Base-by-base conservation (phyloP, 1,284 basidiomycete species). In the Rhodotorula mucilaginosa region DNA sequence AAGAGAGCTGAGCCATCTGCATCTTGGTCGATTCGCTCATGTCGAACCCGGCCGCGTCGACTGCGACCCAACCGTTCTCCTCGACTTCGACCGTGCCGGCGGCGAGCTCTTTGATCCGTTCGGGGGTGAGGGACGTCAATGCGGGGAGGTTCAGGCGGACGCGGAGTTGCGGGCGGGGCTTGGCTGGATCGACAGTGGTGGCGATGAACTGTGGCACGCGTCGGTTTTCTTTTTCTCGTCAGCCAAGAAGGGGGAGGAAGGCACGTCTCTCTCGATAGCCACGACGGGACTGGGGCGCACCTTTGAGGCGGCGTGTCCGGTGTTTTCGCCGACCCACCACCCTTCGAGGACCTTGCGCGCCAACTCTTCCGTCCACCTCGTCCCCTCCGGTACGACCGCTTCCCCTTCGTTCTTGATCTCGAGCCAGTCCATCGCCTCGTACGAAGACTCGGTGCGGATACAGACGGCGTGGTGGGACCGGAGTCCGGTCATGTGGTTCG, bases 281-380 rank as follows among this genome's bases (percentile, higher is more conserved):
- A 21, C 48, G 3, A 26, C 4, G 15, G 4, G 1, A 48, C 26
- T 7, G 15, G n/a, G 31, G n/a, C 71, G 12, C 31, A 74, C 72
- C 44, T 62, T 61, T 0, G 69, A 67, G 1, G 72, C 72, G 13
- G 39, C n/a, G 23, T 39, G 26, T 4, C 72, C 72, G 4, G 72
- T 71, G n/a, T 65, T 57, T 23, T 71, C 67, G 8, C 72, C 72
- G 8, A 69, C 67, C 67, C 70, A 74, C 69, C 69, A 74, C 51
- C 72, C 65, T 19, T 52, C 63, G 12, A 74, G 56, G n/a, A 64
- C 65, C 26, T 26, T 44, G 23, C 67, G 31, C 16, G 68, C 31
- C 3, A 52, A 3, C 3, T 67, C 64, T 16, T 64, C 69, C 18
- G 18, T 31, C 72, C 72, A 74, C 16, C 34, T n/a, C 23, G 26